These are phyloP conservation scores for Neolentinus lepideus DNA, from an alignment of 1,284 basidiomycete genomes.

Conservation along the genomic window DNA sequence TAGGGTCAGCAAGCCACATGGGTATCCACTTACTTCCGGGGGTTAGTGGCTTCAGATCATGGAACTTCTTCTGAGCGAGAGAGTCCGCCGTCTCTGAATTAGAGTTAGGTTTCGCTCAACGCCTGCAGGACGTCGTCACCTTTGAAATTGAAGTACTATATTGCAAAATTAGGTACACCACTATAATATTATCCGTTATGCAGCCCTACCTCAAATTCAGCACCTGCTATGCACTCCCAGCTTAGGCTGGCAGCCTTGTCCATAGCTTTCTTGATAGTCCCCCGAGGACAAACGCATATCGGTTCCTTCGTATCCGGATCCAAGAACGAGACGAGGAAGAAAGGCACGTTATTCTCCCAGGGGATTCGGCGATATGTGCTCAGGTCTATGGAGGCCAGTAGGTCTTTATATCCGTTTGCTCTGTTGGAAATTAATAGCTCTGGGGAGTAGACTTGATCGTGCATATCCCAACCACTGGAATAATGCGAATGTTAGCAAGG, in stretches of 20 bases:
- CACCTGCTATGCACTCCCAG: slow-evolving; percentile 68
- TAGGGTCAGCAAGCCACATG: not conserved
- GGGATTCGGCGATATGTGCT: slow-evolving; percentile 82
- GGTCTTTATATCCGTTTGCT: slow-evolving; percentile 86
- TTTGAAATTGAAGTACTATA: slow-evolving; percentile 92
- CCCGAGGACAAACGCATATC: slow-evolving; percentile 80
- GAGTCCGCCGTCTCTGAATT: slow-evolving; percentile 70
- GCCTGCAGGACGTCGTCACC: slow-evolving; percentile 25
- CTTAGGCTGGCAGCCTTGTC: slow-evolving; percentile 42
- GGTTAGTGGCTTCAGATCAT: slow-evolving; percentile 72
- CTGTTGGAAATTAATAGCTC: slow-evolving; percentile 90
- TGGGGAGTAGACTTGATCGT: slow-evolving; percentile 75
- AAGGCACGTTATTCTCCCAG: slow-evolving; percentile 89
- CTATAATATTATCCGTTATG: not conserved
- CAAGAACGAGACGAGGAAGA: slow-evolving; percentile 88
- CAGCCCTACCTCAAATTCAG: slow-evolving; percentile 80
- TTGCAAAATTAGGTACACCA: not conserved
- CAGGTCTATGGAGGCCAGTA: slow-evolving; percentile 81
- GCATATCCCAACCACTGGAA: slow-evolving; percentile 79
- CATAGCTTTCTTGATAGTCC: slow-evolving; percentile 61
- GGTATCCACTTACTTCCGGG: slow-evolving; percentile 68
- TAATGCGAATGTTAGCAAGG: slow-evolving; percentile 1
- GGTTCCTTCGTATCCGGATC: slow-evolving; percentile 78
- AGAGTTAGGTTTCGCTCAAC: slow-evolving; percentile 3
- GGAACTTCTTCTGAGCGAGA: slow-evolving; percentile 74